Evolutionary conservation across 176 grass and related monocot species (phyloP).

Genomic region (Rhynchospora breviuscula): DNA sequence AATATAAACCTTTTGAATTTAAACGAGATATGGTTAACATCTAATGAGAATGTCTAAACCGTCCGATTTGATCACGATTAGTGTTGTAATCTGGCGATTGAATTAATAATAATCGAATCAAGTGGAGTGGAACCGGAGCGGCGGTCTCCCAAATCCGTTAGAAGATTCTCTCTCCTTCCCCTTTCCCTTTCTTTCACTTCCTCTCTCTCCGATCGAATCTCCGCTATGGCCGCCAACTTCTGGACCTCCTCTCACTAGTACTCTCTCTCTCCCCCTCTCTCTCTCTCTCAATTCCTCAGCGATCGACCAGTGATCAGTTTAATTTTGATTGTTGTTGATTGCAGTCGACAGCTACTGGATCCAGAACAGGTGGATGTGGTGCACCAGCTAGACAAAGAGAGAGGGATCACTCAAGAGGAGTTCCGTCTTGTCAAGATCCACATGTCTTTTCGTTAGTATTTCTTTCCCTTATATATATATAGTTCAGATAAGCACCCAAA

Average conservation of each 20-base stretch:
- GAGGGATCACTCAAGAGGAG: constrained; percentile 81
- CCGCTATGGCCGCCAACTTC: constrained; percentile 64
- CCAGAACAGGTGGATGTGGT: constrained; percentile 74
- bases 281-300: not conserved
- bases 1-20: too few species aligned
- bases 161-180: not conserved
- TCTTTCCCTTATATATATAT: too few species aligned
- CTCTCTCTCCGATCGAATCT: not conserved
- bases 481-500: not conserved
- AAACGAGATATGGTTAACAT: too few species aligned
- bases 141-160: not conserved
- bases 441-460: constrained; percentile 73
- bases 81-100: not conserved
- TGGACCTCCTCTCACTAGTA: constrained; percentile 71
- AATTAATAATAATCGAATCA: not conserved
- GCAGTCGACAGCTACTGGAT: constrained; percentile 87
- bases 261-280: not conserved
- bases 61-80: too few species aligned
- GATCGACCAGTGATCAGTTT: not conserved
- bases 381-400: constrained; percentile 59
- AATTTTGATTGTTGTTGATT: not conserved
- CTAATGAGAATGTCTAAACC: too few species aligned
- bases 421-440: constrained; percentile 91
- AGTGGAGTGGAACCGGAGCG: not conserved
- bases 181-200: not conserved